phyloP scores from a whole-genome alignment of 106 monocot genomes.

The Ottelia alismoides region DNA sequence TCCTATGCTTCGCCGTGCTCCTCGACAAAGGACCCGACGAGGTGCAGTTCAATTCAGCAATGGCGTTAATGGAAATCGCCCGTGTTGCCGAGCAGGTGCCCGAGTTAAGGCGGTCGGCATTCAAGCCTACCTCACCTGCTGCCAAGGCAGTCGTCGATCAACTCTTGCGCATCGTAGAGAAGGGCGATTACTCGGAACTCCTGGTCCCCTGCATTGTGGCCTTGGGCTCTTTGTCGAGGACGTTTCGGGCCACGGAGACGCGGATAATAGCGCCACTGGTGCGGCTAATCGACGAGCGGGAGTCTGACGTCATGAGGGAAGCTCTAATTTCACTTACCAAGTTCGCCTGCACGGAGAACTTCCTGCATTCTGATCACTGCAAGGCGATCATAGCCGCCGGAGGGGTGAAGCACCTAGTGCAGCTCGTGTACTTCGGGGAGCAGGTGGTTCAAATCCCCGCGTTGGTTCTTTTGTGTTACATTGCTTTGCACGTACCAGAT shows the following conservation, averaged over 20 bases:
- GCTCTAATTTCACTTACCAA: slow-evolving; percentile 57
- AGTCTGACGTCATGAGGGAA: slow-evolving; percentile 35
- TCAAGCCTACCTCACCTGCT: slow-evolving; percentile 84
- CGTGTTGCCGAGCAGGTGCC: slow-evolving; percentile 57
- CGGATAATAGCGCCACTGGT: slow-evolving; percentile 80
- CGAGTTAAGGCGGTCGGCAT: slow-evolving; percentile 65
- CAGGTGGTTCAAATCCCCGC: slow-evolving; percentile 49
- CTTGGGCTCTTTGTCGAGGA: slow-evolving; percentile 73
- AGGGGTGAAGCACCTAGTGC: slow-evolving; percentile 69
- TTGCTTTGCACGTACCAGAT: slow-evolving; percentile 68
- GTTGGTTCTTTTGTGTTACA: slow-evolving; percentile 50
- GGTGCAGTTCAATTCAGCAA: slow-evolving; percentile 72
- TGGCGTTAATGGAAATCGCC: slow-evolving; percentile 86
- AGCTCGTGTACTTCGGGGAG: slow-evolving; percentile 75
- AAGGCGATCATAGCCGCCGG: slow-evolving; percentile 68
- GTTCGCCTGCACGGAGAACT: slow-evolving; percentile 84
- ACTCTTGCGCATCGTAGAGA: slow-evolving; percentile 56
- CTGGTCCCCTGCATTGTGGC: slow-evolving; percentile 64
- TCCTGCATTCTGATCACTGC: slow-evolving; percentile 58
- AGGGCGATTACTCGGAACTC: slow-evolving; percentile 48
- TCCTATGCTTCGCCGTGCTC: slow-evolving; percentile 86
- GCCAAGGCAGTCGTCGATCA: slow-evolving; percentile 83
- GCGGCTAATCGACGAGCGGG: slow-evolving; percentile 61
- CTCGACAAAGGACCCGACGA: slow-evolving; percentile 74
- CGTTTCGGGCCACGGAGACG: slow-evolving; percentile 82